Conservation (phyloP, 805 yeast genomes). For the Saccharomycopsis schoenii region DNA sequence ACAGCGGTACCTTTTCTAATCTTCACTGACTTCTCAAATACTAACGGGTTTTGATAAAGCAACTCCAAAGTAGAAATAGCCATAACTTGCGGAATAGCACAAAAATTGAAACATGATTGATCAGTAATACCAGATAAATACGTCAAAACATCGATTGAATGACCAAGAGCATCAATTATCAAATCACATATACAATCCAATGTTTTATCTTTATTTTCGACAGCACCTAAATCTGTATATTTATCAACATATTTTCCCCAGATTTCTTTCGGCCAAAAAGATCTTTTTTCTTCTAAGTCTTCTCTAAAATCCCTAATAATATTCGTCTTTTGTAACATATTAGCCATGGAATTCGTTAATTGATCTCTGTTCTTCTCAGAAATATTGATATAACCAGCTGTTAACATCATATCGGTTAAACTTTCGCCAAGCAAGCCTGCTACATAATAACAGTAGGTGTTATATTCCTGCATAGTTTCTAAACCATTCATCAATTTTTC, state of each 20-base stretch:
- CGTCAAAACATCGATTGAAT: conserved; percentile 64
- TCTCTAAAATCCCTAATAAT: conserved; percentile 92
- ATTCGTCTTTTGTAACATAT: conserved; percentile 90
- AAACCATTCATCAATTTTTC: conserved; percentile 75
- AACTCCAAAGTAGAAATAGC: conserved; percentile 89
- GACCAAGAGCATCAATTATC: conserved; percentile 68
- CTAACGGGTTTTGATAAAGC: conserved; percentile 70
- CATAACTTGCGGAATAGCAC: conserved; percentile 98
- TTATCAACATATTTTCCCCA: conserved; percentile 74
- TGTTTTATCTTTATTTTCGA: conserved; percentile 43
- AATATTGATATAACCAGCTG: conserved; percentile 59
- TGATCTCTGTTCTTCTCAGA: conserved; percentile 39
- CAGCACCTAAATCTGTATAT: conserved; percentile 48
- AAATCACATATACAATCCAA: conserved; percentile 72
- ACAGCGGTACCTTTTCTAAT: conserved; percentile 86
- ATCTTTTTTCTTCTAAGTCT: conserved; percentile 83
- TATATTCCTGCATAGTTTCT: conserved; percentile 68
- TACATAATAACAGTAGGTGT: conserved; percentile 90
- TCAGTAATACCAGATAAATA: conserved; percentile 73
- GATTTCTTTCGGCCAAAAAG: conserved; percentile 93
- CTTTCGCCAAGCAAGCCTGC: conserved; percentile 99
- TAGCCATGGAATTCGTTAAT: conserved; percentile 81
- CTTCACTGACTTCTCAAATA: conserved; percentile 67
- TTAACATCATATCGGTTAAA: conserved; percentile 67
- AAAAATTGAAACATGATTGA: conserved; percentile 76